Conservation (phyloP, 1,139 yeast species). For the Yamadazyma epiphylla region DNA sequence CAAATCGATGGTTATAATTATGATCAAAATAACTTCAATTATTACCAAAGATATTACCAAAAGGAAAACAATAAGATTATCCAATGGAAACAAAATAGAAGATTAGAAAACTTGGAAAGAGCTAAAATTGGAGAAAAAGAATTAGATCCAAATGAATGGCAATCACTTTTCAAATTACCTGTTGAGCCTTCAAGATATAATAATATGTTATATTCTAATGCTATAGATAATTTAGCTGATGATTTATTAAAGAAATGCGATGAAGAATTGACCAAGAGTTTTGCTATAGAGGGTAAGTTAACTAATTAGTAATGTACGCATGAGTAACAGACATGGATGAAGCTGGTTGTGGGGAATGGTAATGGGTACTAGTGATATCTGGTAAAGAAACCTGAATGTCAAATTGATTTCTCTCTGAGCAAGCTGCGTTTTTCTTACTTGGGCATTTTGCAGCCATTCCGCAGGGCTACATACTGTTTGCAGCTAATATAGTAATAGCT, state of each 20-base stretch:
- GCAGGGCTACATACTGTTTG: too few relatives aligned
- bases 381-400: too few relatives aligned
- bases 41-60: constrained; percentile 73
- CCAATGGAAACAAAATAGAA: constrained; percentile 74
- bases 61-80: constrained; percentile 68
- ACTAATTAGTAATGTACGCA: constrained; percentile 6
- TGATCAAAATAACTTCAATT: constrained; percentile 79
- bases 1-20: constrained; percentile 77
- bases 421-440: too few relatives aligned
- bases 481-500: too few relatives aligned
- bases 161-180: constrained; percentile 62
- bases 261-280: constrained; percentile 59
- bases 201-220: constrained; percentile 65
- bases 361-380: too few relatives aligned
- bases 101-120: constrained; percentile 63
- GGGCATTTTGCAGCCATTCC: too few relatives aligned
- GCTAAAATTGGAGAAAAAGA: constrained; percentile 55
- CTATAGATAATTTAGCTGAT: constrained; percentile 66
- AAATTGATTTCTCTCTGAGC: too few relatives aligned
- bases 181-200: constrained; percentile 75
- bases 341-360: too few relatives aligned
- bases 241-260: constrained; percentile 63
- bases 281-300: constrained; percentile 53
- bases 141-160: constrained; percentile 63
- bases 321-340: neutral